These are phyloP conservation scores for Xylaria flabelliformis DNA, from an alignment of 495 filamentous ascomycete species.

Conservation along the genomic window DNA sequence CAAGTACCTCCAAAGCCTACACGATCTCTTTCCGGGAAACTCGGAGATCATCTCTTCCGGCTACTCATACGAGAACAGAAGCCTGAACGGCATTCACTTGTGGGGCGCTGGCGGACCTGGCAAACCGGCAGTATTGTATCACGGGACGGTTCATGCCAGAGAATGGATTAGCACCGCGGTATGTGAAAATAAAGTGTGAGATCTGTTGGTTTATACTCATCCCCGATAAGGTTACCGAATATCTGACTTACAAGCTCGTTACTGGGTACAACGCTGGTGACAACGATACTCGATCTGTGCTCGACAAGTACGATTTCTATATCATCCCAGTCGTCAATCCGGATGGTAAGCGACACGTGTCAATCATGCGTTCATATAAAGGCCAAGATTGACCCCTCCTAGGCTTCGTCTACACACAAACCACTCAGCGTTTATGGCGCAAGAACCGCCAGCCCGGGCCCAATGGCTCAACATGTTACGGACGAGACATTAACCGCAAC, in stretches of 20 bases:
- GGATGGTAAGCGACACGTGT: slow-evolving; percentile 44
- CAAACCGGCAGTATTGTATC: slow-evolving; percentile 56
- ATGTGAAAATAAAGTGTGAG: slow-evolving; percentile 7
- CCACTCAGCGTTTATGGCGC: slow-evolving; percentile 55
- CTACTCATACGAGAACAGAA: slow-evolving; percentile 49
- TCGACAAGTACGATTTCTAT: slow-evolving; percentile 60
- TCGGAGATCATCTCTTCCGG: slow-evolving; percentile 54
- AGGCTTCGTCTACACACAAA: slow-evolving; percentile 58
- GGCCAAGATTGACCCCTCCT: neutral
- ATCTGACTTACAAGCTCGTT: slow-evolving; percentile 52
- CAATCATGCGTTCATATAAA: neutral
- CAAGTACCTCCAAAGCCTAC: slow-evolving; percentile 50
- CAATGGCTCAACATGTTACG: slow-evolving; percentile 42
- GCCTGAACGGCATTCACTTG: slow-evolving; percentile 57
- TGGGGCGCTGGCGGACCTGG: slow-evolving; percentile 52
- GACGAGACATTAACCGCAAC: slow-evolving; percentile 61
- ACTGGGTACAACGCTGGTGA: slow-evolving; percentile 47
- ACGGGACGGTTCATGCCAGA: slow-evolving; percentile 59
- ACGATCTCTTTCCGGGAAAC: slow-evolving; percentile 47
- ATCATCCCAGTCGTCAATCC: slow-evolving; percentile 60
- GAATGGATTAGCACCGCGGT: slow-evolving; percentile 61
- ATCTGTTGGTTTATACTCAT: neutral
- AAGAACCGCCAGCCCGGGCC: slow-evolving; percentile 55
- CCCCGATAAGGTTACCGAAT: slow-evolving; percentile 47
- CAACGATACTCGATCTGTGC: slow-evolving; percentile 35